These are phyloP conservation scores for Lentinus polychrous DNA, from an alignment of 1,284 basidiomycete species.

Conservation along the genomic window DNA sequence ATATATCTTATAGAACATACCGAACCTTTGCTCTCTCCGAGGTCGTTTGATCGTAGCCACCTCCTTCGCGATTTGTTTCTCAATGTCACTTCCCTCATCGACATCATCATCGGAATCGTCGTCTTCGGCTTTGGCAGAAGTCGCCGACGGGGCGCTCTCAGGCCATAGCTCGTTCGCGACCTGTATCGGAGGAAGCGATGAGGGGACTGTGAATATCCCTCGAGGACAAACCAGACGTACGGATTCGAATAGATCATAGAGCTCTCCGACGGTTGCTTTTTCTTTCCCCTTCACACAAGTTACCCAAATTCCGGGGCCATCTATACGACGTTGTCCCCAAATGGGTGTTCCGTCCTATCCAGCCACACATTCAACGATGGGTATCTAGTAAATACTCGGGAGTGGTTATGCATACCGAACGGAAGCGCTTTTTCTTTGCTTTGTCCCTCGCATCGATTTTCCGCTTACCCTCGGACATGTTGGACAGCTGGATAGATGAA, in stretches of 20 bases:
- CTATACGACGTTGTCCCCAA: constrained; percentile 55
- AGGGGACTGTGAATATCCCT: not conserved
- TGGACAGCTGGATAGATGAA: no score
- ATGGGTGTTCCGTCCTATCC: constrained; percentile 59
- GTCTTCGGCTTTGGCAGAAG: constrained; percentile 14
- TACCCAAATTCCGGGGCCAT: constrained; percentile 77
- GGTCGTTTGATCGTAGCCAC: constrained; percentile 63
- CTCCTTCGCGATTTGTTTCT: constrained; percentile 65
- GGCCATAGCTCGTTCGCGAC: constrained; percentile 70
- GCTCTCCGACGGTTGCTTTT: constrained; percentile 64
- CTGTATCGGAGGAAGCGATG: constrained; percentile 28
- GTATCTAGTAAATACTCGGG: not conserved
- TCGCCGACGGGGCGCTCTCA: constrained; percentile 11
- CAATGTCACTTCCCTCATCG: constrained; percentile 43
- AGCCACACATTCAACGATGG: not conserved
- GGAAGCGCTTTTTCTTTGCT: constrained; percentile 16
- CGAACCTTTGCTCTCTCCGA: constrained; percentile 54
- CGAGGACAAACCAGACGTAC: constrained; percentile 35
- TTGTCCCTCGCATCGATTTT: constrained; percentile 20
- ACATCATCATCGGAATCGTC: constrained; percentile 28
- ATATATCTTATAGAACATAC: constrained; percentile 33
- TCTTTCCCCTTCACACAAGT: constrained; percentile 80
- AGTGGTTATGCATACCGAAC: constrained; percentile 15
- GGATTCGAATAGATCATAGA: constrained; percentile 71
- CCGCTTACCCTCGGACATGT: constrained; percentile 20